phyloP scores from a whole-genome alignment of 495 filamentous ascomycete species.

The Aspergillus olivimuriae region DNA sequence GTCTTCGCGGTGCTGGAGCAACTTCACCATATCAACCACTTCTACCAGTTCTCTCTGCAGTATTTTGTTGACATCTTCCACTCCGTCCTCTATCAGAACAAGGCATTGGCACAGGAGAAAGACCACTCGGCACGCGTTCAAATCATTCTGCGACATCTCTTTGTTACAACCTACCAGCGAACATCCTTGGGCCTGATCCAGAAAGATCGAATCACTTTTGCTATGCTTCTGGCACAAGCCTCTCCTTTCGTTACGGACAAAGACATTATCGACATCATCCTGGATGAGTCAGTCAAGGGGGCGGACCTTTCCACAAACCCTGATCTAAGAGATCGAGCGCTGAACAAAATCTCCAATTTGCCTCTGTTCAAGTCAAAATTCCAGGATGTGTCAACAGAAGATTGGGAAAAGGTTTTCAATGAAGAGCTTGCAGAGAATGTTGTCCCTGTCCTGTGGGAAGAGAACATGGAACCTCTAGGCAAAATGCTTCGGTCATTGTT shows the following conservation, averaged over 20 bases:
- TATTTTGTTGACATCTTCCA: slow-evolving; percentile 98
- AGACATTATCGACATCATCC: slow-evolving; percentile 72
- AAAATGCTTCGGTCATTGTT: slow-evolving; percentile 77
- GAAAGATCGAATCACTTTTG: slow-evolving; percentile 87
- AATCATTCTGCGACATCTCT: slow-evolving; percentile 82
- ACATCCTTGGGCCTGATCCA: slow-evolving; percentile 90
- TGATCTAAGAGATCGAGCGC: slow-evolving; percentile 60
- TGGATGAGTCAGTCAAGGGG: slow-evolving; percentile 71
- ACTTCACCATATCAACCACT: slow-evolving; percentile 96
- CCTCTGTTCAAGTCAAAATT: slow-evolving; percentile 69
- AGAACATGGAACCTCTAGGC: slow-evolving; percentile 56
- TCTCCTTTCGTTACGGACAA: slow-evolving; percentile 93
- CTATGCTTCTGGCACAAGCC: slow-evolving; percentile 93
- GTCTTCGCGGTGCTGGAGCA: slow-evolving; percentile 96
- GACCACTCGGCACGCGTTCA: slow-evolving; percentile 74
- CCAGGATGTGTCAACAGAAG: slow-evolving; percentile 47
- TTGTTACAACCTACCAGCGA: slow-evolving; percentile 84
- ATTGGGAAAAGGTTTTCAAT: slow-evolving; percentile 73
- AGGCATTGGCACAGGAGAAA: slow-evolving; percentile 61
- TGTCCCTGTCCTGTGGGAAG: slow-evolving; percentile 74
- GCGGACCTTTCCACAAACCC: slow-evolving; percentile 67
- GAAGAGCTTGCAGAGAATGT: slow-evolving; percentile 86
- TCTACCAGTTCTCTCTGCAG: slow-evolving; percentile 98
- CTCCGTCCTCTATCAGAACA: slow-evolving; percentile 78
- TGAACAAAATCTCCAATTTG: slow-evolving; percentile 60